Evolutionary conservation across 192 early-diverging fungal genomes (phyloP).

Genomic region (Backusella macrospora): DNA sequence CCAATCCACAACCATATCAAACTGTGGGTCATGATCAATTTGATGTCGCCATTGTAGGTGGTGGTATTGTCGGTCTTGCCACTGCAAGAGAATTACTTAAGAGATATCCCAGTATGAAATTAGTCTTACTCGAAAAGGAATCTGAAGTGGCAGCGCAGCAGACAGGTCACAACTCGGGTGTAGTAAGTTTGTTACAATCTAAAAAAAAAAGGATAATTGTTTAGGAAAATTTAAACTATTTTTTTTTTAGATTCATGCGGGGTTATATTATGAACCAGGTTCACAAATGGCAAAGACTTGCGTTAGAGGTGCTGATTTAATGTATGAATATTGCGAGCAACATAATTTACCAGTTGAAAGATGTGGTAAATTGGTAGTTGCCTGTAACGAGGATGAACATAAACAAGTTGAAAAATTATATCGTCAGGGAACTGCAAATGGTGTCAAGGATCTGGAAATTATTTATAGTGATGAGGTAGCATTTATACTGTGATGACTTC

Average conservation of each 20-base stretch:
- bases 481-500: no score
- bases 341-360: slow-evolving; percentile 44
- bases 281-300: slow-evolving; percentile 43
- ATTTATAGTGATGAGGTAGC: slow-evolving; percentile 33
- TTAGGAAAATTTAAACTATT: neutral
- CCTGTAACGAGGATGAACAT: slow-evolving; percentile 37
- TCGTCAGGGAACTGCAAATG: slow-evolving; percentile 31
- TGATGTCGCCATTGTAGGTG: slow-evolving; percentile 40
- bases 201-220: neutral
- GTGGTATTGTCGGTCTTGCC: slow-evolving; percentile 42
- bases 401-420: slow-evolving; percentile 38
- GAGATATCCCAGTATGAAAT: slow-evolving; percentile 30
- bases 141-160: slow-evolving; percentile 39
- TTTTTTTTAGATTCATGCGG: slow-evolving; percentile 33
- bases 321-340: slow-evolving; percentile 50
- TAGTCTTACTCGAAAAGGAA: slow-evolving; percentile 39
- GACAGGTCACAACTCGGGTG: slow-evolving; percentile 41
- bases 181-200: slow-evolving; percentile 6
- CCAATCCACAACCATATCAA: slow-evolving; percentile 5
- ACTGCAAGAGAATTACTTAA: slow-evolving; percentile 39
- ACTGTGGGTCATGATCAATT: slow-evolving; percentile 31
- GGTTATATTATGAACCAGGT: slow-evolving; percentile 38
- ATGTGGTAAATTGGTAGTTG: slow-evolving; percentile 59
- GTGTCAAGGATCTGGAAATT: slow-evolving; percentile 38
- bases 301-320: slow-evolving; percentile 50